Percentiles rank a stretch among this genome's conserved stretches.
Evolutionary conservation across 2,329 filamentous ascomycete species (phyloP).

Genomic region (Hymenoscyphus linearis): DNA sequence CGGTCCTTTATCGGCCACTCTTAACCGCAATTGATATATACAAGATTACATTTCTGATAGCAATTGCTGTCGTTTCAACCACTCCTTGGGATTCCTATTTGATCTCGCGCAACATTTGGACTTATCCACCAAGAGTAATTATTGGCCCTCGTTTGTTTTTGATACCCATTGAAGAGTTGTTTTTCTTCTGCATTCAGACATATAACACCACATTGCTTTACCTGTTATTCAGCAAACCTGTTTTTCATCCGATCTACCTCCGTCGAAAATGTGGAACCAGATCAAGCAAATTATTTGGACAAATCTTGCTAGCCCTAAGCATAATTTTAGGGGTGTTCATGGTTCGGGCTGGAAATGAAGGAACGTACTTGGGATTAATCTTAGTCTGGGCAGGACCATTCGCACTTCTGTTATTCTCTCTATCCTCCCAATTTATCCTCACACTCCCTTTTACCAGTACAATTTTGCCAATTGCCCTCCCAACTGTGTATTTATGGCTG

Average conservation of each 20-base stretch:
- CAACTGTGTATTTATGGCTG: constrained; percentile 66
- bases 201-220: constrained; percentile 68
- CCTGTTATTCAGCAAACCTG: constrained; percentile 57
- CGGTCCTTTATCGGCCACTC: constrained; percentile 54
- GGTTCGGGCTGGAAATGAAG: constrained; percentile 41
- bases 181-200: constrained; percentile 74
- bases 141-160: constrained; percentile 55
- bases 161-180: constrained; percentile 69
- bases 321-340: constrained; percentile 42
- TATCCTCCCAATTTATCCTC: constrained; percentile 60
- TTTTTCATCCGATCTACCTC: constrained; percentile 52
- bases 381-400: constrained; percentile 65
- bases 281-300: constrained; percentile 40
- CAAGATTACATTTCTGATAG: constrained; percentile 55
- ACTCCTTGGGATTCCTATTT: constrained; percentile 75
- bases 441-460: constrained; percentile 54
- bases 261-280: constrained; percentile 7
- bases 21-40: constrained; percentile 57
- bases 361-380: constrained; percentile 66
- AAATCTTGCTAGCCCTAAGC: constrained; percentile 40
- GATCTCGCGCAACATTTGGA: constrained; percentile 63
- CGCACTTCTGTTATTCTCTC: constrained; percentile 55
- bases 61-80: constrained; percentile 60
- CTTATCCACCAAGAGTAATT: constrained; percentile 61
- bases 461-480: constrained; percentile 52